These are phyloP conservation scores for Cicer yamashitae DNA, from an alignment of 306 rosid species.

Conservation along the genomic window DNA sequence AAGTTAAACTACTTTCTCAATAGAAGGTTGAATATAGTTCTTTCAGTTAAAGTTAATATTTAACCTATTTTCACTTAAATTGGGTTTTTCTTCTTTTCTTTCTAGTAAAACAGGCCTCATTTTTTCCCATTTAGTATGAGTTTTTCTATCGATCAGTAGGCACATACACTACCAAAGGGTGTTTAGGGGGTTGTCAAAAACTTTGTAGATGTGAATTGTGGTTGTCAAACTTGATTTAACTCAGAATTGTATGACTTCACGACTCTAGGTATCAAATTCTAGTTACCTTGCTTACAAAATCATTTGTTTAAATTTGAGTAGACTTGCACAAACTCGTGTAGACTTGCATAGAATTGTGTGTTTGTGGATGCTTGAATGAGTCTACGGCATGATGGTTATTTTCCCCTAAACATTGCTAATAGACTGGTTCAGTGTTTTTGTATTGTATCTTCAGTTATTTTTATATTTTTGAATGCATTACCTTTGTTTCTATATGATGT, in stretches of 20 bases:
- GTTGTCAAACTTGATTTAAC: background rate
- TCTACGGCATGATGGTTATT: background rate
- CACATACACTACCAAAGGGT: background rate
- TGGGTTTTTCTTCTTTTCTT: background rate
- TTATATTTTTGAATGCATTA: constrained; percentile 24
- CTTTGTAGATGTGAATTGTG: constrained; percentile 1
- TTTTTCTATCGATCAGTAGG: background rate
- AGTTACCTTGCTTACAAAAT: background rate
- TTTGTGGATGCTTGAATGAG: background rate
- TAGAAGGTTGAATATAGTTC: background rate
- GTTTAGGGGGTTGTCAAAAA: constrained; percentile 12
- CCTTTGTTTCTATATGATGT: constrained; percentile 39
- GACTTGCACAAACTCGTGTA: background rate
- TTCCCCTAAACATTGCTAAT: background rate
- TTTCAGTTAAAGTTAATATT: background rate
- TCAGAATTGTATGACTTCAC: background rate
- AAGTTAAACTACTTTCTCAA: background rate
- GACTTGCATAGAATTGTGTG: background rate
- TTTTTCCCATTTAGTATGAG: background rate
- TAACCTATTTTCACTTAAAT: constrained; percentile 1
- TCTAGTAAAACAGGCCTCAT: background rate
- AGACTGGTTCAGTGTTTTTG: no score
- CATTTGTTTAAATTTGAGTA: background rate
- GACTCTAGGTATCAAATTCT: background rate
- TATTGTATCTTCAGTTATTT: constrained; percentile 17